Base-by-base conservation (phyloP, 2,329 filamentous ascomycete genomes). In the Phaeosphaeriaceae sp. region DNA sequence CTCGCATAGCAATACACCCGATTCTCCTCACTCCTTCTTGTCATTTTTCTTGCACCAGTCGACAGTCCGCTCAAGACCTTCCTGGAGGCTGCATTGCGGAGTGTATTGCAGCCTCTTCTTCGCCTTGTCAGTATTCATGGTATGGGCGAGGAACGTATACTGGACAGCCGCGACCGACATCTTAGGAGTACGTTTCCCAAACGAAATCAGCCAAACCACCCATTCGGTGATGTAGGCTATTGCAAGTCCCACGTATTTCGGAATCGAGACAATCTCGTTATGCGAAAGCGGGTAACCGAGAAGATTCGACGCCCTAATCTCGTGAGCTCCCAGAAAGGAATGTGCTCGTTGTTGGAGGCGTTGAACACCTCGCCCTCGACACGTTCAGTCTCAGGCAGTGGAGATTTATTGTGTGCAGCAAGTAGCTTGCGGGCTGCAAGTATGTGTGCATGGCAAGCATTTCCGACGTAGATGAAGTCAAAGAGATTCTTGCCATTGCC, bases 311-410 rank as follows among this genome's bases (percentile, higher is more conserved):
- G 37, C 34, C 6, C 28, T 41, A 5, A 42, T 30, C n/a, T n/a
- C 1, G 39, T 46, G 20, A 57, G 33, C 34, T 52, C 50, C 50
- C 53, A 60, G 41, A 61, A 61, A 11, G 47, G 44, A 21, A 47
- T 36, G 9, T 34, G 52, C 16, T 60, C 53, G 28, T 50, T 37
- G 38, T 60, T 58, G 16, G 56, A 52, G 34, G 60, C 45, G 42
- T 40, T 41, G 36, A 61, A 59, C 7, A 42, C 50, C 26, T 60
- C 52, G 29, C 56, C 55, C 17, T 61, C 49, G 12, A 61, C 48
- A 9, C 46, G 40, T 26, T 48, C 36, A 28, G 16, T 28, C 9
- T 21, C 23, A 3, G 50, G 46, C 11, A 56, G 39, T n/a, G 50
- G 41, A 2, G 40, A 12, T n/a, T 20, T 18, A 9, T 36, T 38